Evolutionary conservation across 2,329 filamentous ascomycete genomes (phyloP).

Genomic region (Pseudogymnoascus sp.): DNA sequence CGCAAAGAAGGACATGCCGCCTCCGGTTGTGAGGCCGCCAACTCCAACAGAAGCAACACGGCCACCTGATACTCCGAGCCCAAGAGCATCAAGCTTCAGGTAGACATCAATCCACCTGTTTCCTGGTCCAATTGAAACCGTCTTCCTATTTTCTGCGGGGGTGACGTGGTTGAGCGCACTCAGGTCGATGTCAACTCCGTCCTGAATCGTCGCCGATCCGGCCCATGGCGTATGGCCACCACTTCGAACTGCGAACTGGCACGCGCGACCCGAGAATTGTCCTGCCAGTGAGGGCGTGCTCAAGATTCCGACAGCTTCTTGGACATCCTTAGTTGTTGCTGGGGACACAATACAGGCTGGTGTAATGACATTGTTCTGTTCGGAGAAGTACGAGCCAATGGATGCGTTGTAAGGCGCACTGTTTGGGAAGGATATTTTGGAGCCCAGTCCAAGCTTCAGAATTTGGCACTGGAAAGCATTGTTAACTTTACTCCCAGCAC

Average conservation of each 20-base stretch:
- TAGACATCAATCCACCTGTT: constrained; percentile 36
- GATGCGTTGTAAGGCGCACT: constrained; percentile 13
- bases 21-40: constrained; percentile 35
- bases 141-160: constrained; percentile 24
- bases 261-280: constrained; percentile 17
- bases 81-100: constrained; percentile 27
- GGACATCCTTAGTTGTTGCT: constrained; percentile 23
- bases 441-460: constrained; percentile 3
- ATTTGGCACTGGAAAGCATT: background rate
- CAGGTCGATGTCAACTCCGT: constrained; percentile 44
- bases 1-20: constrained; percentile 19
- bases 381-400: constrained; percentile 18
- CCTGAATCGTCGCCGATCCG: constrained; percentile 42
- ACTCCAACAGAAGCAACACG: constrained; percentile 35
- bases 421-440: constrained; percentile 12
- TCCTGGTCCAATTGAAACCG: constrained; percentile 33
- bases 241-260: constrained; percentile 48
- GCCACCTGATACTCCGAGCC: constrained; percentile 33
- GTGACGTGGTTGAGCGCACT: constrained; percentile 22
- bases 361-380: constrained; percentile 17
- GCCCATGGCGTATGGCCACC: constrained; percentile 54
- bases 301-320: constrained; percentile 16
- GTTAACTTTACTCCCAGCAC: background rate
- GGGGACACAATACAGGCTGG: constrained; percentile 29
- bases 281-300: background rate